A percentile compares a stretch with the other conserved stretches of the same genome.
Evolutionary conservation across 2,329 filamentous ascomycete genomes (phyloP).

Genomic region (Chrysoporthe deuterocubensis): DNA sequence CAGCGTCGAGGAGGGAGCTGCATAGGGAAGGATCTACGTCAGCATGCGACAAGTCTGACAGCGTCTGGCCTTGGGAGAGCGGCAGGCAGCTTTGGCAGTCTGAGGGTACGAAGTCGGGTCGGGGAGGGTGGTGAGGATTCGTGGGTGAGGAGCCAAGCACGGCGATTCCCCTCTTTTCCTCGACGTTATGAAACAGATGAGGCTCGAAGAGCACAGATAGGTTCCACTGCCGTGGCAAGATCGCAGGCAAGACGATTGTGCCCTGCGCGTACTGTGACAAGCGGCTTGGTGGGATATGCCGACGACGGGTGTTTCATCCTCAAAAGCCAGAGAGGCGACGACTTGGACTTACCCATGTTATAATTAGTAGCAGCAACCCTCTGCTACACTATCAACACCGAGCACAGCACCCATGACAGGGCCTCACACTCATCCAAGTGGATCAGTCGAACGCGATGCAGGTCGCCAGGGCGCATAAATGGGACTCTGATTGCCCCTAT

Average conservation of each 20-base stretch:
- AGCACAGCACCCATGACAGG: constrained; percentile 7
- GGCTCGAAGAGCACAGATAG: constrained; percentile 26
- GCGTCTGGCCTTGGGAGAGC: neutral
- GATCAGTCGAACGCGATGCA: neutral
- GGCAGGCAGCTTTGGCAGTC: neutral
- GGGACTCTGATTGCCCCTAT: constrained; percentile 1
- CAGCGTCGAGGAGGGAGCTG: constrained; percentile 64
- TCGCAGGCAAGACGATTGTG: neutral
- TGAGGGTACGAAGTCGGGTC: neutral
- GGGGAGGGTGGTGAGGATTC: neutral
- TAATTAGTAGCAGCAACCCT: constrained; percentile 11
- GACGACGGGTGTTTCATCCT: constrained; percentile 27
- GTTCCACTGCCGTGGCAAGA: constrained; percentile 19
- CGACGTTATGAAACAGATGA: constrained; percentile 29
- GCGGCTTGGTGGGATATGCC: constrained; percentile 12
- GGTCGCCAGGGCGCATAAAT: neutral
- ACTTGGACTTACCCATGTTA: constrained; percentile 28
- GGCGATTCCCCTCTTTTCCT: constrained; percentile 28
- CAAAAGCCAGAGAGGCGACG: constrained; percentile 7
- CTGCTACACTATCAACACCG: constrained; percentile 7
- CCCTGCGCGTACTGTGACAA: neutral
- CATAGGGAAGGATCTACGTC: constrained; percentile 29
- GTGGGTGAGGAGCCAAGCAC: neutral
- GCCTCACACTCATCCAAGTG: neutral
- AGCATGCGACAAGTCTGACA: constrained; percentile 15